These are phyloP conservation scores for Smallanthus sonchifolius DNA, from an alignment of 129 eudicot species.

Conservation along the genomic window DNA sequence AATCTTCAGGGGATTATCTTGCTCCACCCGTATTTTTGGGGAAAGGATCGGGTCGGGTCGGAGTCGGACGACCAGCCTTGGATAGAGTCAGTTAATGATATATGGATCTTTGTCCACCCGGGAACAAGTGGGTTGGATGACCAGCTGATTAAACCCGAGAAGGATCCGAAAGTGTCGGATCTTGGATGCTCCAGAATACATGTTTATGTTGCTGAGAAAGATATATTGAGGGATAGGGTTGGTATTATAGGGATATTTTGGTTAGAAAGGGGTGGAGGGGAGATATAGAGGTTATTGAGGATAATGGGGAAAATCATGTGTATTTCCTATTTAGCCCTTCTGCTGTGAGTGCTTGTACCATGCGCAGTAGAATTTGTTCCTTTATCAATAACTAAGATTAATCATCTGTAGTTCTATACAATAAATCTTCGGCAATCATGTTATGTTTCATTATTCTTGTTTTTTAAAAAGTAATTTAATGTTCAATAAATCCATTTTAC, in stretches of 20 bases:
- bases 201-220: constrained; percentile 19
- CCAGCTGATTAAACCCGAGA: constrained; percentile 25
- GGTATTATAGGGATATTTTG: constrained; percentile 8
- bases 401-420: neutral
- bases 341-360: neutral
- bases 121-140: constrained; percentile 30
- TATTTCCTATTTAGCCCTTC: neutral
- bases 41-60: constrained; percentile 28
- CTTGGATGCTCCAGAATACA: constrained; percentile 19
- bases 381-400: neutral
- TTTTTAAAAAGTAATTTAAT: neutral
- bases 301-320: constrained; percentile 20
- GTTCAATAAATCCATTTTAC: neutral
- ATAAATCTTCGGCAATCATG: neutral
- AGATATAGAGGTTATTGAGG: neutral
- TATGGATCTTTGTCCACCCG: constrained; percentile 18
- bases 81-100: neutral
- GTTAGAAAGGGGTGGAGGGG: constrained; percentile 10
- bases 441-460: neutral
- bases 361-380: constrained; percentile 11
- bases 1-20: constrained; percentile 28
- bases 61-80: neutral
- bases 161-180: constrained; percentile 22
- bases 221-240: constrained; percentile 20
- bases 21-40: constrained; percentile 59